Base-by-base conservation (phyloP, 2,329 filamentous ascomycete genomes). In the Penicillium sclerotiorum region DNA sequence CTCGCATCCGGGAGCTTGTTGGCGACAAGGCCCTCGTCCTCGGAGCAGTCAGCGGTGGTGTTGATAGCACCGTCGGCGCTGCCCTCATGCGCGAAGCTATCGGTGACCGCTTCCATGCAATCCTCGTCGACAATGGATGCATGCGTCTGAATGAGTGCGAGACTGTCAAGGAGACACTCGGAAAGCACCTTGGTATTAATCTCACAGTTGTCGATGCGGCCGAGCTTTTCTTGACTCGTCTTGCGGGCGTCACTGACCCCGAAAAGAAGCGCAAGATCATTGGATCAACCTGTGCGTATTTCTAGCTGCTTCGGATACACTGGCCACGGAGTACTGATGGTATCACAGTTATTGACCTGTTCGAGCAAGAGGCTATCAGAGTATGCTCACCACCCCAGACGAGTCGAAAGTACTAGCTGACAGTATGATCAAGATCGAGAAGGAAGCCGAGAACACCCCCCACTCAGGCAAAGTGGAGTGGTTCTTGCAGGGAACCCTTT, bases 221-320 rank as follows among this genome's bases (percentile, higher is more conserved):
- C 8, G 79, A 95, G 53, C 76, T 82, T 21, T 97, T 97, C 78
- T 77, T 96, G n/a, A 75, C 76, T 23, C 80, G 85, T 20, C 83
- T 97, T 1, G 81, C 83, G 57, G 93, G 90, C 15, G 83, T 96
- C 21, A 77, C 75, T 0, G 90, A 89, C 49, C 92, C 93, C 0
- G 92, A 97, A 73, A 82, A 82, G 67, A 96, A 96, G 80, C 81
- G 92, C 47, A 96, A 95, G 75, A 86, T 96, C 62, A 96, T 96
- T 54, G 92, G 91, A 48, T 50, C 50, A 0, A 48, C 47, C 21
- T 53, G 53, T 56, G 37, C 27, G 53, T 53, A 40, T 15, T 32
- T 15, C 4, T 28, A 40, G 20, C n/a, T 45, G 9, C 30, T 22
- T 32, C 5, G 4, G 6, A 17, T 28, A 1, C 5, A n/a, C 25